Base-by-base conservation (phyloP, 768 basidiomycete species). In the Macrolepiota albuminosa region DNA sequence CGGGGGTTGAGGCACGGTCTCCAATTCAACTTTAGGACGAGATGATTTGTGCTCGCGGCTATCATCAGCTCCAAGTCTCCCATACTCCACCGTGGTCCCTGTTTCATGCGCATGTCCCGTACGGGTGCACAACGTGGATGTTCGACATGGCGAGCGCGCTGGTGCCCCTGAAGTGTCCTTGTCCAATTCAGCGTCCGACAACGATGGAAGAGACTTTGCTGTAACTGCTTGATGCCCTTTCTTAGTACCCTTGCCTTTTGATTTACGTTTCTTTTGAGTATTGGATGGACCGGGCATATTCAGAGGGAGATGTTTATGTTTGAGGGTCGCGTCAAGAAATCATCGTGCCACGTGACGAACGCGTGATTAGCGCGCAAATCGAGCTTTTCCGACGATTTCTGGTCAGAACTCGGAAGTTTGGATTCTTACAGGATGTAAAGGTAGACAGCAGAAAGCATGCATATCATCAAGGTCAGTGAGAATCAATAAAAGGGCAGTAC, bases 251-350 rank as follows among this genome's bases (percentile, higher is more conserved):
- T 77, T 81, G 56, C 72, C 75, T 66, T 73, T 73, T 0, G 60
- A 42, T 61, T 77, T 79, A 59, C 73, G 77, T 68, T 75, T 81
- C 65, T 75, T 80, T 68, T 74, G 81, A 52, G 67, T 65, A 69
- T 86, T 88, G 58, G 79, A 77, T 55, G 86, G 86, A 26, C 85
- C 85, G 16, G 85, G 86, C 86, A 88, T 88, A 21, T 45, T 45
- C n/a, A 40, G 16, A 37, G 26, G 46, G 31, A 24, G 43, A 51
- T 21, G 36, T 26, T 26, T 34, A n/a, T 4, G n/a, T 24, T 26
- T 53, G 39, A 39, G 52, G 24, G 18, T 11, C 63, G 63, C 60
- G 63, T 53, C 50, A 7, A 7, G 5, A 42, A 34, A 54, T 56
- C 53, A 63, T 57, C 24, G 37, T 26, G 36, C 40, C 53, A 54